Evolutionary conservation across 2,329 filamentous ascomycete species (phyloP).

Genomic region (Cladosporium sp.): DNA sequence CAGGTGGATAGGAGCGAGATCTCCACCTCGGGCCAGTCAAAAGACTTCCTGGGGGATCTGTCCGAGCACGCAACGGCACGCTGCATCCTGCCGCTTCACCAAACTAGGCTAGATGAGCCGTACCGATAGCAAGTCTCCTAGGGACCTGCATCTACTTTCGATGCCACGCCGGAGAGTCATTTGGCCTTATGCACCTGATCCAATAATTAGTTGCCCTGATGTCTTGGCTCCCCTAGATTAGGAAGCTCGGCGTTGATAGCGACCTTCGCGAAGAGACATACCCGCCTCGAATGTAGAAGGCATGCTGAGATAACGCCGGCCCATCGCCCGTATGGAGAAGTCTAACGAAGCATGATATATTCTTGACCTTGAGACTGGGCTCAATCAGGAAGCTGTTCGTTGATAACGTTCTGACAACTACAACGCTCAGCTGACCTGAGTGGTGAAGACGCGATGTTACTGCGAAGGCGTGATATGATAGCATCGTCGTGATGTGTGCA

Average conservation of each 20-base stretch:
- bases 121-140: background rate
- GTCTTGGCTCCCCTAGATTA: conserved; percentile 1
- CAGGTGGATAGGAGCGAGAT: background rate
- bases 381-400: conserved; percentile 6
- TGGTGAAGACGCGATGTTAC: conserved; percentile 3
- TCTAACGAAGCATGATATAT: conserved; percentile 8
- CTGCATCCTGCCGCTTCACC: conserved; percentile 10
- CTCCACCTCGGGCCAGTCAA: conserved; percentile 3
- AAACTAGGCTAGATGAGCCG: background rate
- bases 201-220: background rate
- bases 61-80: conserved; percentile 12
- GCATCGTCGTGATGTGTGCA: background rate
- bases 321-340: conserved; percentile 2
- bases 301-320: conserved; percentile 11
- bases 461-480: background rate
- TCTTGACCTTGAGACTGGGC: background rate
- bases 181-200: conserved; percentile 6
- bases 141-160: background rate
- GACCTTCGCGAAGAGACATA: background rate
- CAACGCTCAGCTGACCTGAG: conserved; percentile 5
- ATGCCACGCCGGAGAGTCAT: conserved; percentile 8
- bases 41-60: background rate
- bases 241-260: conserved; percentile 7
- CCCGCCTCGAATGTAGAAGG: conserved; percentile 9
- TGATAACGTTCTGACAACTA: conserved; percentile 7